Evolutionary conservation across 2,329 filamentous ascomycete species (phyloP).

Genomic region (Mollisia scopiformis): DNA sequence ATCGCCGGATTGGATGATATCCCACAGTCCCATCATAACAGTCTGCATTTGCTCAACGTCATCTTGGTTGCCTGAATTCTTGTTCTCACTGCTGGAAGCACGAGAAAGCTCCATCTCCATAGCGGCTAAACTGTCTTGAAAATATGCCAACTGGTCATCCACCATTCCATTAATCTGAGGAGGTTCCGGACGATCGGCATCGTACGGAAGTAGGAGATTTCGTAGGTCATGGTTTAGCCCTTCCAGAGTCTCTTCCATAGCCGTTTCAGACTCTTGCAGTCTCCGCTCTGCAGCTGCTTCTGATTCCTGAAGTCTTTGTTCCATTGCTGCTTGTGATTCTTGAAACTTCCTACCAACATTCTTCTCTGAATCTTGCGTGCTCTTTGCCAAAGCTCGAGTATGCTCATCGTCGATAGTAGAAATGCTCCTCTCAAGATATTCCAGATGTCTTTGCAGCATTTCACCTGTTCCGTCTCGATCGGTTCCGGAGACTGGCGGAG

Average conservation of each 20-base stretch:
- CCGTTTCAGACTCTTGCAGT: constrained; percentile 30
- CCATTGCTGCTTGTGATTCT: constrained; percentile 8
- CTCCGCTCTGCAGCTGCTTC: constrained; percentile 5
- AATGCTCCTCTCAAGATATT: constrained; percentile 72
- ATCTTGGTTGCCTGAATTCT: constrained; percentile 37
- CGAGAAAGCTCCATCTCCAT: constrained; percentile 42
- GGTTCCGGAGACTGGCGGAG: constrained; percentile 39
- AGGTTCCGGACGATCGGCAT: constrained; percentile 56
- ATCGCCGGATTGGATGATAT: constrained; percentile 52
- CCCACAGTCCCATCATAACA: constrained; percentile 53
- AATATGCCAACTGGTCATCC: constrained; percentile 69
- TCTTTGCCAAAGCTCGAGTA: constrained; percentile 13
- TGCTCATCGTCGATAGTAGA: constrained; percentile 62
- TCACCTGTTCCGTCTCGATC: constrained; percentile 41
- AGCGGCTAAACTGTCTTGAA: constrained; percentile 61
- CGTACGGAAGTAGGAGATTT: constrained; percentile 54
- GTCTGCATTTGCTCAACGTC: constrained; percentile 59
- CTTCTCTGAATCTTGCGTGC: constrained; percentile 4
- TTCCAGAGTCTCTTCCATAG: constrained; percentile 55
- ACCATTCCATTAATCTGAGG: constrained; percentile 63
- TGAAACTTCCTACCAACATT: background rate
- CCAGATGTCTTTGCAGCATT: constrained; percentile 43
- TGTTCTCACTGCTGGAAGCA: constrained; percentile 22
- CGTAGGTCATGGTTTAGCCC: constrained; percentile 68
- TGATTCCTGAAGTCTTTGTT: background rate